These are phyloP conservation scores for Sarcocystis neurona DNA, from an alignment of 169 alveolate species.

Conservation along the genomic window DNA sequence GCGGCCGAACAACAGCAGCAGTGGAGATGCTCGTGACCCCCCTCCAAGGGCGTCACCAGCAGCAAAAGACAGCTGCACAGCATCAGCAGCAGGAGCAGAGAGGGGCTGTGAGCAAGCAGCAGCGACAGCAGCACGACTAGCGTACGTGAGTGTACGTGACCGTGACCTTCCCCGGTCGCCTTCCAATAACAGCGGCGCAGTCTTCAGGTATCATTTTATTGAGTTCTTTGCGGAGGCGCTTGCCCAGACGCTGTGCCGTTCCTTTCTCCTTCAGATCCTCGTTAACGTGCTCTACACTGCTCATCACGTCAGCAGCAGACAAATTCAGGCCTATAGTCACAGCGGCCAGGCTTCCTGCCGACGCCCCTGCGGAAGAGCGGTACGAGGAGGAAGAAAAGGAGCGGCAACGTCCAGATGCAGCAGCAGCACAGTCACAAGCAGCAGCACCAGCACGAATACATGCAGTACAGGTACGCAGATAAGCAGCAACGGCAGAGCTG, in stretches of 20 bases:
- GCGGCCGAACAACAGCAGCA: no score
- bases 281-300: background rate
- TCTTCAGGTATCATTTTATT: slow-evolving; percentile 46
- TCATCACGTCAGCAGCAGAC: background rate
- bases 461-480: background rate
- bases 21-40: no score
- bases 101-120: background rate
- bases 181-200: slow-evolving; percentile 43
- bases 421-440: background rate
- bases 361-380: background rate
- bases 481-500: background rate
- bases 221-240: slow-evolving; percentile 45
- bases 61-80: no score
- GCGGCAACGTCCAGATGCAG: no score
- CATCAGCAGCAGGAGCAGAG: background rate
- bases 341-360: slow-evolving; percentile 9
- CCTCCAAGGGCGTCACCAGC: no score
- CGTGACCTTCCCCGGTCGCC: slow-evolving; percentile 49
- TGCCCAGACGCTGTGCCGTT: slow-evolving; percentile 54
- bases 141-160: slow-evolving; percentile 57
- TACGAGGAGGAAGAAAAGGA: background rate
- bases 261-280: slow-evolving; percentile 16
- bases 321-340: slow-evolving; percentile 9
- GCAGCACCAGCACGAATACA: background rate
- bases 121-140: background rate